A percentile compares a stretch with the other conserved stretches of the same genome.
These are phyloP conservation scores for Hypoxylon sp. DNA, from an alignment of 2,329 filamentous ascomycete genomes.

Conservation along the genomic window DNA sequence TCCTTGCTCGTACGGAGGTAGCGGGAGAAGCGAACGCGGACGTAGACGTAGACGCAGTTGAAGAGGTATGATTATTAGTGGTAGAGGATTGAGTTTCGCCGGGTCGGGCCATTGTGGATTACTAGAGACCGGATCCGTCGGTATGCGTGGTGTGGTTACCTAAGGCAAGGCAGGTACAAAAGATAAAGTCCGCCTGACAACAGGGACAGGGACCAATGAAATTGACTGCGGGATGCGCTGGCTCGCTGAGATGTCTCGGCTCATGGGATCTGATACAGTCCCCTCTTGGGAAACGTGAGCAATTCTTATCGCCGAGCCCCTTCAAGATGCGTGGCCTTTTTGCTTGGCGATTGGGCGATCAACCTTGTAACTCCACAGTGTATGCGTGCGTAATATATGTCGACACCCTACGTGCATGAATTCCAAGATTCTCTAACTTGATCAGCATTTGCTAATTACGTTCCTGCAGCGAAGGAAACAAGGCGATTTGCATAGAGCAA, in stretches of 20 bases:
- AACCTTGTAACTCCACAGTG: constrained; percentile 9
- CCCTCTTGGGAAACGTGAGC: constrained; percentile 1
- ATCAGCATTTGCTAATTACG: constrained; percentile 1
- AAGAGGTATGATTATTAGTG: constrained; percentile 9
- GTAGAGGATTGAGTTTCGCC: constrained; percentile 27
- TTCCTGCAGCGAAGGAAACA: constrained; percentile 27
- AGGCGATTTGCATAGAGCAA: constrained; percentile 3
- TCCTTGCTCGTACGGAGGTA: constrained; percentile 25
- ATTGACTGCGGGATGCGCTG: constrained; percentile 15
- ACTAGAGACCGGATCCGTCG: constrained; percentile 20
- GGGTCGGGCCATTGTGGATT: constrained; percentile 38
- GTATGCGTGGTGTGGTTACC: not conserved
- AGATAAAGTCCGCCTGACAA: constrained; percentile 10
- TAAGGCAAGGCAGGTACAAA: constrained; percentile 5
- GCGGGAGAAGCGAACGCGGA: constrained; percentile 23
- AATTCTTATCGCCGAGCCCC: constrained; percentile 19
- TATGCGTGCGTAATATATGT: constrained; percentile 4
- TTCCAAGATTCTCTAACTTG: not conserved
- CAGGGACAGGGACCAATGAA: constrained; percentile 25
- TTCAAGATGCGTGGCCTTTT: constrained; percentile 23
- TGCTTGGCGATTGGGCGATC: constrained; percentile 15
- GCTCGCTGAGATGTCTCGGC: constrained; percentile 21
- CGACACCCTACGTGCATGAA: not conserved
- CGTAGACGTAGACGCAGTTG: constrained; percentile 24
- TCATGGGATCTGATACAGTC: constrained; percentile 9